Conservation (phyloP, 192 early-diverging fungal genomes). For the Globomyces pollinis-pini region DNA sequence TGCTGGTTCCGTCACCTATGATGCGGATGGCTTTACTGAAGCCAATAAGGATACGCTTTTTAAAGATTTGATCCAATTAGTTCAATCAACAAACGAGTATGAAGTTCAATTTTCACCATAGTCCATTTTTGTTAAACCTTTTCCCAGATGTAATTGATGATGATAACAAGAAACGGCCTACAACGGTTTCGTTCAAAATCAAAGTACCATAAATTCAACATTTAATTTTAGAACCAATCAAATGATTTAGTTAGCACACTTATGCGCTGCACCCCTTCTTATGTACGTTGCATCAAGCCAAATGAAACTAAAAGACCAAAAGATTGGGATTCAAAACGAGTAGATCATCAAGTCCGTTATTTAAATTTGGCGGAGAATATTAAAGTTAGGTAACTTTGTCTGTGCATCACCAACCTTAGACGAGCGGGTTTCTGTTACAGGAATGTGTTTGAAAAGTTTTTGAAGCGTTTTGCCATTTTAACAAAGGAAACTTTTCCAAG, state of each 20-base stretch:
- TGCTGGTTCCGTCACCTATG: constrained; percentile 93
- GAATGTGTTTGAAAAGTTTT: constrained; percentile 87
- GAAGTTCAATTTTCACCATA: constrained; percentile 20
- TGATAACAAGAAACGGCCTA: constrained; percentile 90
- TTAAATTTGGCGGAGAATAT: constrained; percentile 96
- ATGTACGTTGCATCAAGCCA: constrained; percentile 96
- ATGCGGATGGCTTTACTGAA: constrained; percentile 88
- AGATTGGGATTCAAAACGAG: constrained; percentile 84
- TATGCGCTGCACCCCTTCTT: constrained; percentile 92
- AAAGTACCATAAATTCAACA: constrained; percentile 41
- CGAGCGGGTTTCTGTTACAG: constrained; percentile 97
- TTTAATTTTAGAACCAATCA: constrained; percentile 41
- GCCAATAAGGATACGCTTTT: constrained; percentile 95
- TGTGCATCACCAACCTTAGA: constrained; percentile 8
- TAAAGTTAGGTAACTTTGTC: constrained; percentile 46
- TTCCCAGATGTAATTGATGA: constrained; percentile 90
- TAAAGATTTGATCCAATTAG: constrained; percentile 85
- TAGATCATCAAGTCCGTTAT: constrained; percentile 95
- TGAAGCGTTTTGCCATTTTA: constrained; percentile 71
- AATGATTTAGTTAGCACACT: constrained; percentile 86
- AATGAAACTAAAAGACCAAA: constrained; percentile 89
- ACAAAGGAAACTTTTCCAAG: constrained; percentile 65
- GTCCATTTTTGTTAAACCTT: constrained; percentile 65
- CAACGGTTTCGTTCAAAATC: constrained; percentile 95
- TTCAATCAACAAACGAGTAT: constrained; percentile 60